Evolutionary conservation across 1,284 basidiomycete species (phyloP), one percentile per base, ranked within the genome.

Genomic region (Stereum hirsutum): DNA sequence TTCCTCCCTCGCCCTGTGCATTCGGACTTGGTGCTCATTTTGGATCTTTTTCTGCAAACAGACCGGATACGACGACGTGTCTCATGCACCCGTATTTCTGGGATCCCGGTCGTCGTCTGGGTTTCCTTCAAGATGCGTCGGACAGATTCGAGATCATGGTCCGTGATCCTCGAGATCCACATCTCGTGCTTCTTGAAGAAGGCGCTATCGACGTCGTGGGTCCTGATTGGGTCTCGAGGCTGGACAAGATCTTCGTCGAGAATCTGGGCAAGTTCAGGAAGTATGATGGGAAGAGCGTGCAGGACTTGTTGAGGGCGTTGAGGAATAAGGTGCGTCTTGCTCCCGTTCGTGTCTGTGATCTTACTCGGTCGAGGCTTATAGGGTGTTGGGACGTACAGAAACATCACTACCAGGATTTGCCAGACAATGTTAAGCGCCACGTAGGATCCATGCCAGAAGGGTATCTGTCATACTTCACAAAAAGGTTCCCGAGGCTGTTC

Each of bases 91-190:
- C 95, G 0, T 96, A 91, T 71, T 99, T 98, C 70, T 99, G 95
- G 96, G 82, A 89, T 47, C 69, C 93, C 0, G 81, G 75, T 11
- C 82, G 88, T 51, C 77, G 94, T 27, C 69, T 99, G 2, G 81
- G 77, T 38, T 99, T 99, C 75, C 69, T 99, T 12, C 94, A 96
- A 62, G 95, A 99, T 52, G 90, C 92, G 0, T 97, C 92, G 0
- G 95, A 99, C 62, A 80, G 93, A 1, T 98, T 99, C 61, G 95
- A 99, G 64, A 94, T 93, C 57, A 95, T 99, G 90, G 89, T 85
- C 52, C 76, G 87, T 39, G 92, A 95, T 41, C 91, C 94, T 0
- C 83, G 81, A 39, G 89, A 96, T 42, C 68, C 77, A 0, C 75
- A 81, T 42, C 72, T 99, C 12, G 58, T 88, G 11, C 63, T 75